Evolutionary conservation across 176 grass and related monocot genomes (phyloP).

Genomic region (Carex pumila): DNA sequence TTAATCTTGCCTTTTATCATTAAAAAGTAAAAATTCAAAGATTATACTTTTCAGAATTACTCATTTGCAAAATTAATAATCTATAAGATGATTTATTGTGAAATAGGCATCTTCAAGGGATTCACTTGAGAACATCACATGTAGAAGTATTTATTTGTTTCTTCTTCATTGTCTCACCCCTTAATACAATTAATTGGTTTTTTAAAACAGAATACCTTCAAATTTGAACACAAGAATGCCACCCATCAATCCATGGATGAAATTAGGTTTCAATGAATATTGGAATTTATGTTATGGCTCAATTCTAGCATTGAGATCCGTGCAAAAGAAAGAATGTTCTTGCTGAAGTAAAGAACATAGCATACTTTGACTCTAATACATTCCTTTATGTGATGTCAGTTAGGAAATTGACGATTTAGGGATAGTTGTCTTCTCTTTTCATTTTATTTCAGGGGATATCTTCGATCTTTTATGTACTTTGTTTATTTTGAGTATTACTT

Average conservation of each 20-base stretch:
- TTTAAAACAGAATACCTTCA: slow-evolving; percentile 51
- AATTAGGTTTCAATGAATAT: slow-evolving; percentile 53
- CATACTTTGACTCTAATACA: slow-evolving; percentile 2
- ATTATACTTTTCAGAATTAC: background rate
- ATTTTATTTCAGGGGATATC: background rate
- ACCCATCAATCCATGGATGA: slow-evolving; percentile 49
- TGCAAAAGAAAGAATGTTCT: background rate
- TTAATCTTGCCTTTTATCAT: background rate
- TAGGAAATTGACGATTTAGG: background rate
- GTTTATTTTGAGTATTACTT: background rate
- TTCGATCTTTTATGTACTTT: background rate
- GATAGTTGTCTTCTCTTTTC: background rate
- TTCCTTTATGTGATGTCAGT: background rate
- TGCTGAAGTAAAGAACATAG: background rate
- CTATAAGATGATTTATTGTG: background rate
- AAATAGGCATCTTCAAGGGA: background rate
- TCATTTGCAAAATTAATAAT: background rate
- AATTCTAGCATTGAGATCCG: slow-evolving; percentile 27
- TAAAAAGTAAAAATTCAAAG: background rate
- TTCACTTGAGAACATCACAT: background rate
- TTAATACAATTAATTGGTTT: background rate
- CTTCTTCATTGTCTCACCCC: background rate
- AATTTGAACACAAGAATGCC: slow-evolving; percentile 37
- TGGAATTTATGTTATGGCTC: slow-evolving; percentile 47
- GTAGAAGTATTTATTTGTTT: background rate